A percentile compares a stretch with the other conserved stretches of the same genome.
Conservation (phyloP, 148 eudicot species). For the Mesembryanthemum crystallinum region DNA sequence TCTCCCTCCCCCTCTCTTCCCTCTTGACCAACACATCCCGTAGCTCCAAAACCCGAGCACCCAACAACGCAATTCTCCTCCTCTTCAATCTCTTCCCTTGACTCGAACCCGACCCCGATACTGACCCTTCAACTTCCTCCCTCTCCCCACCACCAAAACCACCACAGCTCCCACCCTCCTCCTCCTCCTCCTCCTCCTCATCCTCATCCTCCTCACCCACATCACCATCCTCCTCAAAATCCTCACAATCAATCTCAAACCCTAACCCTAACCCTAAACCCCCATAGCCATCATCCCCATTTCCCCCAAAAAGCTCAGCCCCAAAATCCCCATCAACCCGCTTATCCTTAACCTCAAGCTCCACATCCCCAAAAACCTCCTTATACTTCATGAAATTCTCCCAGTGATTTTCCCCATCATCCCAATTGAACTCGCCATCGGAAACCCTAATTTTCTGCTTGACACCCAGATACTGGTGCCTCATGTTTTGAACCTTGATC, state of each 20-base stretch:
- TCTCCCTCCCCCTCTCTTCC: constrained; percentile 62
- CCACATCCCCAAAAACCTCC: constrained; percentile 87
- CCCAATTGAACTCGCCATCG: constrained; percentile 59
- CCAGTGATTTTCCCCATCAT: constrained; percentile 77
- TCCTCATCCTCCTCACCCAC: constrained; percentile 32
- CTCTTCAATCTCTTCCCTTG: constrained; percentile 39
- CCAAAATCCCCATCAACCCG: constrained; percentile 30
- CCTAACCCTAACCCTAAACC: constrained; percentile 39
- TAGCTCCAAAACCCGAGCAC: constrained; percentile 57
- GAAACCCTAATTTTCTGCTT: constrained; percentile 66
- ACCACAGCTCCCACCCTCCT: constrained; percentile 21
- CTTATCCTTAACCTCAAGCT: constrained; percentile 46
- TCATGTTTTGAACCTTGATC: constrained; percentile 90
- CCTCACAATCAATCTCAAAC: constrained; percentile 45
- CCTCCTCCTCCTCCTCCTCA: constrained; percentile 33
- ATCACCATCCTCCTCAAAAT: constrained; percentile 37
- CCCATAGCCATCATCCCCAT: constrained; percentile 36
- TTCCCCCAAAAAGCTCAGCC: constrained; percentile 27
- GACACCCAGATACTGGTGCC: constrained; percentile 90
- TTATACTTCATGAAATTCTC: constrained; percentile 71
- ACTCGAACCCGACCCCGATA: constrained; percentile 21
- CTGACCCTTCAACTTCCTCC: constrained; percentile 31
- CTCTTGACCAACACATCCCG: constrained; percentile 55
- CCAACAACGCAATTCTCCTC: constrained; percentile 44
- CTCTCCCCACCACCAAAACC: constrained; percentile 28